Base-by-base conservation (phyloP, 805 yeast species). In the Candida maesae region DNA sequence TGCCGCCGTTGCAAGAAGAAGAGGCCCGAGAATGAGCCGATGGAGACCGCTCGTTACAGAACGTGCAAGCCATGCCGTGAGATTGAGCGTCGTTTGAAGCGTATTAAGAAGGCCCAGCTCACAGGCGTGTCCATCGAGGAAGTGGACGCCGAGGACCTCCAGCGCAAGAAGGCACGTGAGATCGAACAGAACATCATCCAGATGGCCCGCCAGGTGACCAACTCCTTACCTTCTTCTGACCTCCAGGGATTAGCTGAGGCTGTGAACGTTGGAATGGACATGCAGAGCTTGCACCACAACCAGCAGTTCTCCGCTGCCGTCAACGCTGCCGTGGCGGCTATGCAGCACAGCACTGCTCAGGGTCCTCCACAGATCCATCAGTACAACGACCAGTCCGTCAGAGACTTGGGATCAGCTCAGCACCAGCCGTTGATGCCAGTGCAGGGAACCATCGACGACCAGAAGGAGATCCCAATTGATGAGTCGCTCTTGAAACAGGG, bases 1-100 rank as follows among this genome's bases (percentile, higher is more conserved):
- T 56, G 60, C 39, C 60, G 60, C 39, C 58, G 60, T 17, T 56
- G 60, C 33, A 56, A 56, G 50, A 56, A 56, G 58, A 56, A 56
- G 50, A 54, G 60, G 42, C 52, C 56, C 1, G 45, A 43, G n/a
- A 58, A 56, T 20, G 60, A 56, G 39, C 57, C 60, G 2, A 39
- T 52, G 38, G 60, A 56, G 35, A 56, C 60, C 5, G 56, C 58
- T n/a, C 54, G 58, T 15, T 56, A 56, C 49, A 52, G 59, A 49
- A 56, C 60, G 8, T 56, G 60, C 27, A 50, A 56, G 39, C 60
- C 60, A 28, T 56, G 60, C 33, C 50, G 60, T 38, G 60, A 56
- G 47, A 51, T 51, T 35, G 55, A 51, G 49, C 52, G 55, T 39
- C 47, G 44, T 49, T 42, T 48, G 31, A 51, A 51, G 43, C 44